Percentiles rank a stretch among this genome's conserved stretches.
Evolutionary conservation across 441 rosid genomes (phyloP).

Genomic region (Biscutella laevigata): DNA sequence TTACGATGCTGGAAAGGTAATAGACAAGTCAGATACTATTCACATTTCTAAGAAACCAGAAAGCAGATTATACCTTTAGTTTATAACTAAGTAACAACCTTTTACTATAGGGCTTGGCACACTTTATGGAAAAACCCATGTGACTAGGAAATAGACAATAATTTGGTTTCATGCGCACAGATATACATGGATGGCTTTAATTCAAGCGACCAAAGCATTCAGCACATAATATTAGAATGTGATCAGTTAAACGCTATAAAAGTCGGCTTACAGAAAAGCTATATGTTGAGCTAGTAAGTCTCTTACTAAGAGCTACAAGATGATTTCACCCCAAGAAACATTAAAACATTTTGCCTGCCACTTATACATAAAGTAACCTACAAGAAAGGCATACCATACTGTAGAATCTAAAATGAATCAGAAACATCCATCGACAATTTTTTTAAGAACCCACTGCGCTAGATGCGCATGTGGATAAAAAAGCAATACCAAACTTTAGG

Average conservation of each 20-base stretch:
- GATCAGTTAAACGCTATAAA: slow-evolving; percentile 1
- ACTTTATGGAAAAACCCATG: too few species aligned
- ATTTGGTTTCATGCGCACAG: background rate
- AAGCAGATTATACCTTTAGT: slow-evolving; percentile 7
- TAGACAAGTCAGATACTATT: slow-evolving; percentile 19
- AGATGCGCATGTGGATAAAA: too few species aligned
- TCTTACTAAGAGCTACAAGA: background rate
- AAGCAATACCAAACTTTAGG: slow-evolving; percentile 4
- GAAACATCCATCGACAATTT: background rate
- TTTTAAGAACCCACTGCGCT: too few species aligned
- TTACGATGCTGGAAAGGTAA: slow-evolving; percentile 64
- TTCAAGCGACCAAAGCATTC: background rate
- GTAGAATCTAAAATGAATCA: slow-evolving; percentile 7
- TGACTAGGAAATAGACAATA: too few species aligned
- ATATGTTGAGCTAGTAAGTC: slow-evolving; percentile 4
- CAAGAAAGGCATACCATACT: background rate
- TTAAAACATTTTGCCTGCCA: background rate
- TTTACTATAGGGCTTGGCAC: background rate
- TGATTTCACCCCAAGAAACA: background rate
- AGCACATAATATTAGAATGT: background rate
- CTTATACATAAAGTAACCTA: slow-evolving; percentile 8
- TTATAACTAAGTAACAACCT: background rate
- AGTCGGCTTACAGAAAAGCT: background rate
- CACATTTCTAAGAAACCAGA: slow-evolving; percentile 1
- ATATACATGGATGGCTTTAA: background rate